Base-by-base conservation (phyloP, 1,284 basidiomycete species). In the Melampsora americana region DNA sequence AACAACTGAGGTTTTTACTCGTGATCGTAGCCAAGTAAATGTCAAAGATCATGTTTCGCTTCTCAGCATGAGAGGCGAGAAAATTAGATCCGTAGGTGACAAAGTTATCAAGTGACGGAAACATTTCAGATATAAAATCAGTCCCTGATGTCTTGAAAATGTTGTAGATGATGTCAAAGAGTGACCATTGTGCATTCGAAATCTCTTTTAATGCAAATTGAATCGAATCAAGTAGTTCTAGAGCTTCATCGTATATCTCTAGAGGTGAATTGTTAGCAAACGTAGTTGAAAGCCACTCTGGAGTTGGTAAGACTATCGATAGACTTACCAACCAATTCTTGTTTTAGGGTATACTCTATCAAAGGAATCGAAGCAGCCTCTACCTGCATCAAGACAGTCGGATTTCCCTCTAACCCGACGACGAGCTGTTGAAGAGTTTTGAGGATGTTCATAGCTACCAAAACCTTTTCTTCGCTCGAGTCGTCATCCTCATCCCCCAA, bases 191-290 rank as follows among this genome's bases (percentile, higher is more conserved):
- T 79, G 86, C 87, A 0, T 90, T 88, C 44, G 90, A 88, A 79
- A 95, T 90, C 74, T 86, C 83, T 79, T 89, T 88, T 77, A 90
- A 86, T 83, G 90, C 92, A 86, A 92, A 95, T 1, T 1, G 92
- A 92, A 71, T 95, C 77, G 86, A 90, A 81, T 95, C 93, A 67
- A 92, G 88, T 50, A 95, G 85, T 79, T 94, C 92, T 80, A 91
- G 92, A 85, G 91, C 89, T 81, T 92, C 91, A 83, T 94, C 92
- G 81, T 92, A 91, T 48, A 95, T 85, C 81, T 95, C 92, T 91
- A 79, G 42, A 0, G 23, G 14, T 12, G 14, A 16, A 53, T 5
- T 20, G 23, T 53, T 18, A 53, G 50, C 23, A 3, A 48, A 28
- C 35, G 46, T 35, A 11, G 46, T 18, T 1, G 53, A 4, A 42